Evolutionary conservation across 148 eudicot species (phyloP), one percentile per base, ranked within the genome.

Genomic region (Vaccinium macrocarpon): DNA sequence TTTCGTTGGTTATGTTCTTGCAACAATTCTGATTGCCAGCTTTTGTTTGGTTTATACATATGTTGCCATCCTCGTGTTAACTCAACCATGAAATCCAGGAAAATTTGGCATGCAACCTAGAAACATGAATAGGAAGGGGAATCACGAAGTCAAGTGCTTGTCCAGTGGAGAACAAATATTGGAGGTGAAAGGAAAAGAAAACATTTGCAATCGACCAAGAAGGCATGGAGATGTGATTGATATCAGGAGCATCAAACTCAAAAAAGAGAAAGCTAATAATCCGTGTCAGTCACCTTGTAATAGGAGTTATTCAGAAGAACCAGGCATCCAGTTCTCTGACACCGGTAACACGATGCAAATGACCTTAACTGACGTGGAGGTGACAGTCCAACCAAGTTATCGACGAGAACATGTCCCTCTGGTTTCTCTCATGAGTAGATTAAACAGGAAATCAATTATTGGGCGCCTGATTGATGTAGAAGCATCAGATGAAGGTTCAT

Each of bases 381-480:
- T 90, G 78, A 83, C 46, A 1, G 87, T 87, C 16, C 71, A 85
- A 86, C 38, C 70, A 82, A 82, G 59, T 55, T 23, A 76, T 80
- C 68, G 53, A 70, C 71, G 56, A 74, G 89, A 87, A 29, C 83
- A 88, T 46, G 89, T 84, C 68, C 92, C 92, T 42, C 77, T 88
- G 83, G 88, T 90, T 50, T 87, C 84, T 70, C 84, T 90, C 48
- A 70, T 82, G 79, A 88, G 92, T 82, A 76, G 64, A 75, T 64
- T 70, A 38, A 81, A 81, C 46, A 82, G 85, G 62, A 79, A 78
- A 52, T 82, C 88, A 29, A 83, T 90, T 14, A n/a, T 88, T 8
- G 92, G 92, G 14, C 86, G 84, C 73, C 92, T 89, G 6, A 14
- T 88, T 5, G 85, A 90, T 42, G 50, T 87, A 49, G 87, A 83